Percentiles rank a stretch among this genome's conserved stretches.
These are phyloP conservation scores for Botrytis paeoniae DNA, from an alignment of 2,329 filamentous ascomycete genomes.

Conservation along the genomic window DNA sequence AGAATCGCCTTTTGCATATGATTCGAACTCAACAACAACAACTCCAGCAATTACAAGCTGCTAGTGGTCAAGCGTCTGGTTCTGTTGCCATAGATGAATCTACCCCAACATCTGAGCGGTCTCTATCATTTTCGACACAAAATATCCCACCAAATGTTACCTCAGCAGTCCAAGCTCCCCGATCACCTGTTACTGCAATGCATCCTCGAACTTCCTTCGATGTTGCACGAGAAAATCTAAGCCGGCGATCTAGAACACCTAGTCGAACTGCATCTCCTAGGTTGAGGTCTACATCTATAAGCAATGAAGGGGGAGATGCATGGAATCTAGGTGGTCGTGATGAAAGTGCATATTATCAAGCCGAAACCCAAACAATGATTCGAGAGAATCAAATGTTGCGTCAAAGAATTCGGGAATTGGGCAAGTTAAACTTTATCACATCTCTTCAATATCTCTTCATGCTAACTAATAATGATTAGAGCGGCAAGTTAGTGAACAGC, in stretches of 20 bases:
- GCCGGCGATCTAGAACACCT: slow-evolving; percentile 56
- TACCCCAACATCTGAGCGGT: slow-evolving; percentile 46
- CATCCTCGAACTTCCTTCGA: slow-evolving; percentile 59
- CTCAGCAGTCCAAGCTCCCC: slow-evolving; percentile 47
- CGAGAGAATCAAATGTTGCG: slow-evolving; percentile 82
- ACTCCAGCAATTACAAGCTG: slow-evolving; percentile 56
- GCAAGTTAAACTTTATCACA: slow-evolving; percentile 44
- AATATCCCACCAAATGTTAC: slow-evolving; percentile 39
- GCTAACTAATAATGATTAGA: slow-evolving; percentile 28
- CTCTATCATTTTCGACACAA: slow-evolving; percentile 44
- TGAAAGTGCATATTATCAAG: slow-evolving; percentile 76
- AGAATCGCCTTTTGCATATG: slow-evolving; percentile 75
- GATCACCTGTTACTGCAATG: slow-evolving; percentile 44
- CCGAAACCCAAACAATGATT: slow-evolving; percentile 73
- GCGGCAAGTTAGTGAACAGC: slow-evolving; percentile 33
- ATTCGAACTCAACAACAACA: slow-evolving; percentile 74
- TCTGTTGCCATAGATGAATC: slow-evolving; percentile 43
- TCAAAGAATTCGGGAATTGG: slow-evolving; percentile 69
- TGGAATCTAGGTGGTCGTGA: slow-evolving; percentile 64
- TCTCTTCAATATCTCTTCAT: neutral
- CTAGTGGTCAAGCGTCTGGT: slow-evolving; percentile 39
- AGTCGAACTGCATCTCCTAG: slow-evolving; percentile 55
- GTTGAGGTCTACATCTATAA: slow-evolving; percentile 56
- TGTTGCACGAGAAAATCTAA: slow-evolving; percentile 52
- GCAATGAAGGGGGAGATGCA: slow-evolving; percentile 55